These are phyloP conservation scores for Triticum dicoccoides DNA, from an alignment of 176 grass and related monocot genomes.

Conservation along the genomic window DNA sequence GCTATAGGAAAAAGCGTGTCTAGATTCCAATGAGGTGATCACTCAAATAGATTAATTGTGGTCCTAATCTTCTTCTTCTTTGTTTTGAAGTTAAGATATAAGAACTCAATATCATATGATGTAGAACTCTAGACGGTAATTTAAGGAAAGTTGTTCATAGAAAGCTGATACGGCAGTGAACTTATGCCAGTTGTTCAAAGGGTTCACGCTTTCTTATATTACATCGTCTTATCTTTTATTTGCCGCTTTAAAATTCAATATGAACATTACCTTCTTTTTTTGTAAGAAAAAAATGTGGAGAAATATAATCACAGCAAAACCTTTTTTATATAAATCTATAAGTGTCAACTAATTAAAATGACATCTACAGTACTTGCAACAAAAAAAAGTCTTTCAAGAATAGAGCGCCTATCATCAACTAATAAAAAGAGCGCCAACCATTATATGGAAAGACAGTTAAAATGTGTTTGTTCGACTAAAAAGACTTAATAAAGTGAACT, in stretches of 20 bases:
- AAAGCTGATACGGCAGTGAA: not conserved
- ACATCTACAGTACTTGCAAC: too few relatives aligned
- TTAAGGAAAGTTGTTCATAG: not conserved
- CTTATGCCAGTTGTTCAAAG: not conserved
- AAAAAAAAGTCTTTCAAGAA: too few relatives aligned
- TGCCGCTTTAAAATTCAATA: too few relatives aligned
- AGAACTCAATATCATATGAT: not conserved
- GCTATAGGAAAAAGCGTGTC: not conserved
- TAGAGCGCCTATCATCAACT: not conserved
- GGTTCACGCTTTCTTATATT: not conserved
- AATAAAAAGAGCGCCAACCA: not conserved
- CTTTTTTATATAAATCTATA: too few relatives aligned
- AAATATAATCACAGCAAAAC: too few relatives aligned
- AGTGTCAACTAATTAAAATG: too few relatives aligned
- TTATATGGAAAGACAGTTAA: not conserved
- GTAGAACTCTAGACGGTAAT: not conserved
- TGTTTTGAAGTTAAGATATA: not conserved
- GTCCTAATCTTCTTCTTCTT: not conserved
- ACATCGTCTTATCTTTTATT: too few relatives aligned
- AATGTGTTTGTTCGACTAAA: not conserved
- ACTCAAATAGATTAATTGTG: not conserved
- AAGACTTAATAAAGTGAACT: not conserved
- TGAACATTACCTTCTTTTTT: too few relatives aligned
- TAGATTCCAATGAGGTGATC: not conserved
- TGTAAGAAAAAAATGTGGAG: too few relatives aligned